phyloP scores from a whole-genome alignment of 352 stramenopile species.

The Phytophthora europaea region DNA sequence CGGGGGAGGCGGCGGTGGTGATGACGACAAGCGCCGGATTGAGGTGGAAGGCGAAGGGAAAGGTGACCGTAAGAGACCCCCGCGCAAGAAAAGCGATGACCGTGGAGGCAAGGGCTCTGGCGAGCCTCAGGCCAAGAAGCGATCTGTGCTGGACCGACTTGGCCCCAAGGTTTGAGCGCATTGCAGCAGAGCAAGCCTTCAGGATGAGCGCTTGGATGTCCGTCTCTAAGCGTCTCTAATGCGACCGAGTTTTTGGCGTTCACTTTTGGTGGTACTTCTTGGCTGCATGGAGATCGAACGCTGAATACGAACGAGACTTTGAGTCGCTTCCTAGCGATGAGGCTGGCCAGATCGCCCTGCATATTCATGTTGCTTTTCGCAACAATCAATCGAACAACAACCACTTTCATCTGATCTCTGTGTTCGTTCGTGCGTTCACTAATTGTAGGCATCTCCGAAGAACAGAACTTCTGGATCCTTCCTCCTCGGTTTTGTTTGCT shows the following conservation, averaged over 20 bases:
- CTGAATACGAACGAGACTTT: not conserved
- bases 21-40: constrained; percentile 63
- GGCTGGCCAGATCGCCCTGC: not conserved
- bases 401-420: not conserved
- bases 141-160: constrained; percentile 84
- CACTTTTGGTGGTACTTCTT: not conserved
- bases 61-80: constrained; percentile 31
- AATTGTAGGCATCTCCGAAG: not conserved
- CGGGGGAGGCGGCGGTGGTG: constrained; percentile 29
- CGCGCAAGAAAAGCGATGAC: constrained; percentile 60
- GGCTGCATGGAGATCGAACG: not conserved
- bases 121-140: constrained; percentile 80
- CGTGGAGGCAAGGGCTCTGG: constrained; percentile 55
- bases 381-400: not conserved
- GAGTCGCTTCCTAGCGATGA: not conserved
- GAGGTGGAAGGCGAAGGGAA: constrained; percentile 55
- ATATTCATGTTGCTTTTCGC: not conserved
- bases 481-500: too few species aligned
- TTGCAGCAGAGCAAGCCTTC: not conserved
- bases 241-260: not conserved
- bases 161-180: constrained; percentile 66
- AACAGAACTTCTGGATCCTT: too few species aligned
- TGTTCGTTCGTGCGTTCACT: not conserved
- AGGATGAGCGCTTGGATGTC: not conserved
- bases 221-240: not conserved